Evolutionary conservation across 306 rosid species (phyloP).

Genomic region (Lablab purpureus): DNA sequence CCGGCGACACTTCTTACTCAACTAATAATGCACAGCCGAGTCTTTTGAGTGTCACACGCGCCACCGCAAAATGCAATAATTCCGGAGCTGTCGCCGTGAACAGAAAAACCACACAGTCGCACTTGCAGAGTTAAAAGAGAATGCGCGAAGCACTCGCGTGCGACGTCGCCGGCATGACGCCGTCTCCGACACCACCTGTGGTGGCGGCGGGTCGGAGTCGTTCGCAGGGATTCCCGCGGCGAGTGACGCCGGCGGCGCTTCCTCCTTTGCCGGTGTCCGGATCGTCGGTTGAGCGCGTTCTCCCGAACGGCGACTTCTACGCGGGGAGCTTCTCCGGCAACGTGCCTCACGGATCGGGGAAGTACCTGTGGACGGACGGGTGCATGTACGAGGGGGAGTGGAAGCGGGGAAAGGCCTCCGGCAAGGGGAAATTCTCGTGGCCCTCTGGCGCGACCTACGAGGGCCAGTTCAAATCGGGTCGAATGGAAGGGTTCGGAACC

Average conservation of each 20-base stretch:
- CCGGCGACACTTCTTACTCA: constrained; percentile 43
- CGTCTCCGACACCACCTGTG: constrained; percentile 46
- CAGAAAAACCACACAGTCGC: background rate
- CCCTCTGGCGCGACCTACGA: constrained; percentile 94
- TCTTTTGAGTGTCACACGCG: background rate
- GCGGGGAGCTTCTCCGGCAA: constrained; percentile 80
- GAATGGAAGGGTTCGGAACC: constrained; percentile 86
- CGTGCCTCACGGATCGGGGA: constrained; percentile 93
- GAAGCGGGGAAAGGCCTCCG: constrained; percentile 82
- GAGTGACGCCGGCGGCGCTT: constrained; percentile 74
- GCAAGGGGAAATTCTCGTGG: constrained; percentile 85
- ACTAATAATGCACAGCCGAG: background rate
- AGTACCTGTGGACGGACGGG: constrained; percentile 91
- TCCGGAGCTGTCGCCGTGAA: background rate
- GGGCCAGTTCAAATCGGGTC: constrained; percentile 84
- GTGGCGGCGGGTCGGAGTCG: constrained; percentile 60
- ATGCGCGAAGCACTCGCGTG: constrained; percentile 74
- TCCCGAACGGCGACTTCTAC: constrained; percentile 95
- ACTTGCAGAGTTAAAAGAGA: constrained; percentile 26
- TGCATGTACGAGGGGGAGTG: constrained; percentile 92
- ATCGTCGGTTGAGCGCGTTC: constrained; percentile 58
- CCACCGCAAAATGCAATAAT: constrained; percentile 47
- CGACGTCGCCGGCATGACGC: constrained; percentile 50
- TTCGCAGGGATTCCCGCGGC: constrained; percentile 68
- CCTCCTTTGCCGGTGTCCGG: constrained; percentile 34